Evolutionary conservation across 1,284 basidiomycete species (phyloP), one percentile per base, ranked within the genome.

Genomic region (Marasmius sp.): DNA sequence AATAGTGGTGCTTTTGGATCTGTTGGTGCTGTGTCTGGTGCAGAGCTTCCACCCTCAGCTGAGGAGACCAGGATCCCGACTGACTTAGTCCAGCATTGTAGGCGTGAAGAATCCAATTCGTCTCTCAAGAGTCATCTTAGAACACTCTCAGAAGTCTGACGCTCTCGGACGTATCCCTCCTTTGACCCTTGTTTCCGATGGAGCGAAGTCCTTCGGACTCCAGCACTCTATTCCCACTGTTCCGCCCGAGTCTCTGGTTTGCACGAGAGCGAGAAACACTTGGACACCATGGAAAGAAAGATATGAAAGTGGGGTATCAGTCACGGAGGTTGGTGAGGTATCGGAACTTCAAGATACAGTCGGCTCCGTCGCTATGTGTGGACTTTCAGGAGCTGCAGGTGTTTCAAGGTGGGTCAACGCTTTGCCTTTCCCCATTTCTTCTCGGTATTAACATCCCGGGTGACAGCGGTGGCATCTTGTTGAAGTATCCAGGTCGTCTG

Each of bases 21-120:
- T 65, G 83, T 88, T 16, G 91, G 87, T 54, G 89, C 90, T 2
- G 77, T 90, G 27, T 77, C 85, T 71, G 88, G 89, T 85, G 67
- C 41, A 73, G 71, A 22, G 16, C 27, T 12, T 10, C 34, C 51
- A 50, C 39, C 48, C 38, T 33, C 58, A 47, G 38, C 58, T 37
- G 39, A 48, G 41, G 27, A 58, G 33, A 43, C 38, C 33, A 18
- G 22, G 27, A 22, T 43, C 11, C 14, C 48, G 48, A 9, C 20
- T 37, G 49, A 57, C 47, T 39, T 34, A 37, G 37, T 56, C 50
- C 14, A 57, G 58, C 36, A 49, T 47, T 47, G 18, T 57, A 88
- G 89, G 87, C 16, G 73, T 91, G 8, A 85, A 81, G 66, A 89
- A 91, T 69, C 90, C 91, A 0, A 85, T 93, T 51, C 72, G 69